Evolutionary conservation across 1,284 basidiomycete species (phyloP).

Genomic region (Crepidotus sp.): DNA sequence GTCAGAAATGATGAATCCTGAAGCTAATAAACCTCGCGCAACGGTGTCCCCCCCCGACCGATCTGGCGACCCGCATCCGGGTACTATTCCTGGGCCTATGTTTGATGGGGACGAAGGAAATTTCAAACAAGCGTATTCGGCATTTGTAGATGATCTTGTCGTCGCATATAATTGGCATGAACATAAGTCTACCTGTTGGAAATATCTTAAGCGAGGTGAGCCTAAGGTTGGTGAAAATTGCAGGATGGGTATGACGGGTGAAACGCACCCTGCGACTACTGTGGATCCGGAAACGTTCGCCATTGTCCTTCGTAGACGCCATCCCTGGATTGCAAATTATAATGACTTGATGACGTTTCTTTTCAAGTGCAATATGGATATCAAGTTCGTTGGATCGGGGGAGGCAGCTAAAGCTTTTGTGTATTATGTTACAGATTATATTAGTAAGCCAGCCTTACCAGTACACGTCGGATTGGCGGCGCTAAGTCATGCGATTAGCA

Average conservation of each 20-base stretch:
- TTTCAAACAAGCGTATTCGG: neutral
- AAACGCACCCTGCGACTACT: neutral
- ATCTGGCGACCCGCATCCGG: no score
- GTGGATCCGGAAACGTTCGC: constrained; percentile 13
- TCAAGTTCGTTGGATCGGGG: constrained; percentile 24
- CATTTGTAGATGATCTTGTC: neutral
- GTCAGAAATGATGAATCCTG: neutral
- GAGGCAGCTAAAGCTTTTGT: constrained; percentile 23
- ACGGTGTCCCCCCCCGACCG: no score
- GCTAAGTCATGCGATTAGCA: constrained; percentile 1
- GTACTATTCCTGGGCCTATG: no score
- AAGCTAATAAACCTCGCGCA: neutral
- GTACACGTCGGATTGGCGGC: constrained; percentile 17
- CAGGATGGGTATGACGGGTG: neutral
- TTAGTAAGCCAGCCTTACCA: constrained; percentile 20
- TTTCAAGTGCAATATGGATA: constrained; percentile 24
- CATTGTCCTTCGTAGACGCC: constrained; percentile 17
- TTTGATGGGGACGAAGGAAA: no score
- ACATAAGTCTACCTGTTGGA: constrained; percentile 1
- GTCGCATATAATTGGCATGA: neutral
- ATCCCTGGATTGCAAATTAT: constrained; percentile 21
- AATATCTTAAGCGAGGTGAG: constrained; percentile 1
- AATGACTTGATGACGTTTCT: constrained; percentile 19
- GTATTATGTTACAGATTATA: constrained; percentile 27
- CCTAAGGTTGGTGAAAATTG: neutral